These are phyloP conservation scores for Sordariomycetes sp. DNA, from an alignment of 2,329 filamentous ascomycete species.

Conservation along the genomic window DNA sequence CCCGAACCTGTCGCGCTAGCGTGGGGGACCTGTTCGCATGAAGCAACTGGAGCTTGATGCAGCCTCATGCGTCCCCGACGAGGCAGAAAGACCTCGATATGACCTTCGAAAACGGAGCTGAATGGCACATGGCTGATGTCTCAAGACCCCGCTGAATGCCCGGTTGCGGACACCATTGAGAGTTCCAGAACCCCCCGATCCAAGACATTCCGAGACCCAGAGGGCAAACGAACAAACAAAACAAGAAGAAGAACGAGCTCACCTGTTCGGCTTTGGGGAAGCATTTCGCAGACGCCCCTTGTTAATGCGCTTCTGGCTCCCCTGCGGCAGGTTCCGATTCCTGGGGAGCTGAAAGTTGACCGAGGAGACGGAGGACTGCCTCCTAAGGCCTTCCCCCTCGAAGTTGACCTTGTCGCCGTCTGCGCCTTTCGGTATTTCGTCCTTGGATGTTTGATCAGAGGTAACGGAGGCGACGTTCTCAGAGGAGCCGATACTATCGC, in stretches of 20 bases:
- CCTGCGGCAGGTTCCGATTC: constrained; percentile 38
- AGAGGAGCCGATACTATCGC: constrained; percentile 4
- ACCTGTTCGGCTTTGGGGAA: constrained; percentile 42
- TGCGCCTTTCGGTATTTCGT: background rate
- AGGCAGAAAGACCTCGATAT: background rate
- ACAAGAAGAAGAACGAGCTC: constrained; percentile 10
- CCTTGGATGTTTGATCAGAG: background rate
- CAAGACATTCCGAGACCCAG: background rate
- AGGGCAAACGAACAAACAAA: background rate
- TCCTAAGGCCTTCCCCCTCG: constrained; percentile 3
- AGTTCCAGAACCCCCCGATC: background rate
- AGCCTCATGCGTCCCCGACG: too few relatives aligned
- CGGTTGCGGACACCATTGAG: too few relatives aligned
- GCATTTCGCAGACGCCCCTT: constrained; percentile 28
- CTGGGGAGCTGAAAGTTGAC: constrained; percentile 35
- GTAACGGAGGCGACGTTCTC: constrained; percentile 1
- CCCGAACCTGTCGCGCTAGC: too few relatives aligned
- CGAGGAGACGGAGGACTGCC: constrained; percentile 34
- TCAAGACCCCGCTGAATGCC: background rate
- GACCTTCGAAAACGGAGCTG: background rate
- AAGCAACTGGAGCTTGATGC: too few relatives aligned
- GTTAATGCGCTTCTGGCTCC: constrained; percentile 33
- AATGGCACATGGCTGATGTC: background rate
- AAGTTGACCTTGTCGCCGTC: background rate
- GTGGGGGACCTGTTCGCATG: too few relatives aligned